A percentile compares a stretch with the other conserved stretches of the same genome.
These are phyloP conservation scores for Sclerotinia minor DNA, from an alignment of 2,329 filamentous ascomycete species.

Conservation along the genomic window DNA sequence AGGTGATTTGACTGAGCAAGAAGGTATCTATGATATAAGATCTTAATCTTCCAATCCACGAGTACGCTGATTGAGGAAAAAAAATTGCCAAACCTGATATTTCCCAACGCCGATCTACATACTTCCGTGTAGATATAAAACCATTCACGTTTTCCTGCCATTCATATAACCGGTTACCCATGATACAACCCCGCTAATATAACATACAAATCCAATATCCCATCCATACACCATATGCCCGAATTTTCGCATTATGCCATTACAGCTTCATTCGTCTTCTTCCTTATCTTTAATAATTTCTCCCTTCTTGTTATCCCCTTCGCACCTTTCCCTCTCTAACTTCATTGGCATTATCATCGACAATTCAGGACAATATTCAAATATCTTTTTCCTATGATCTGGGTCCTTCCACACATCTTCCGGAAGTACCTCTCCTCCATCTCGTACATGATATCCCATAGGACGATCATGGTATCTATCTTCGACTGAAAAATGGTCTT, in stretches of 20 bases:
- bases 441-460: slow-evolving; percentile 56
- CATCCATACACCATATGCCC: background rate
- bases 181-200: slow-evolving; percentile 5
- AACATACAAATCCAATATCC: background rate
- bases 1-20: background rate
- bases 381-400: slow-evolving; percentile 49
- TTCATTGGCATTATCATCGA: slow-evolving; percentile 59
- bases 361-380: slow-evolving; percentile 58
- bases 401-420: slow-evolving; percentile 51
- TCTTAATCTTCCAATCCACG: background rate
- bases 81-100: background rate
- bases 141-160: background rate
- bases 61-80: background rate
- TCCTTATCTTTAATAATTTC: background rate
- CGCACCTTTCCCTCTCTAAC: slow-evolving; percentile 42
- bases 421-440: slow-evolving; percentile 47
- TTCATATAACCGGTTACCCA: slow-evolving; percentile 1
- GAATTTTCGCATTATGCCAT: background rate
- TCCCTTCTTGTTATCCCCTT: slow-evolving; percentile 19
- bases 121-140: background rate
- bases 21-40: background rate
- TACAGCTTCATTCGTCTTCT: background rate
- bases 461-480: slow-evolving; percentile 51
- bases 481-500: slow-evolving; percentile 52
- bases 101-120: slow-evolving; percentile 7